phyloP scores from a whole-genome alignment of 805 yeast genomes.

The Lipomyces kockii region DNA sequence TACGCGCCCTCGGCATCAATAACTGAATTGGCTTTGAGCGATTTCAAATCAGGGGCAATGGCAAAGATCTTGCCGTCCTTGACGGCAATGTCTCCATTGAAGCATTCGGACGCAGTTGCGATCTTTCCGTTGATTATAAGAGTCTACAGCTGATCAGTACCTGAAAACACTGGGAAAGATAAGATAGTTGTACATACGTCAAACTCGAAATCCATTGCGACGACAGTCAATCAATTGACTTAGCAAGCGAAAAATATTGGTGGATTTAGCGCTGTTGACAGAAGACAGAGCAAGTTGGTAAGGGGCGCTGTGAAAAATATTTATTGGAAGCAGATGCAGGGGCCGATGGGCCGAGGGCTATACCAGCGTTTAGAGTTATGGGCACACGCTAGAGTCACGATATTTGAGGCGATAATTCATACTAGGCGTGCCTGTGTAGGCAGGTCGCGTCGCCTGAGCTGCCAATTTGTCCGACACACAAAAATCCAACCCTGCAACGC shows the following conservation, averaged over 20 bases:
- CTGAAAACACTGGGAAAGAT: neutral
- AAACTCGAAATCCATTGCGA: slow-evolving; percentile 1
- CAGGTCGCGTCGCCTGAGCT: too few relatives aligned
- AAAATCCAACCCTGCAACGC: too few relatives aligned
- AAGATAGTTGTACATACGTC: neutral
- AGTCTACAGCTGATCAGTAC: slow-evolving; percentile 19
- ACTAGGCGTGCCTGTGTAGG: too few relatives aligned
- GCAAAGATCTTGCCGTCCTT: slow-evolving; percentile 49
- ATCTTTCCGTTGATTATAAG: slow-evolving; percentile 40
- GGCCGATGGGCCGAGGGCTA: neutral
- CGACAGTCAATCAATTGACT: neutral
- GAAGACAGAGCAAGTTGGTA: neutral
- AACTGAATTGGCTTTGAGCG: slow-evolving; percentile 34
- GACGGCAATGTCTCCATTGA: slow-evolving; percentile 48
- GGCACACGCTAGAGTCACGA: neutral
- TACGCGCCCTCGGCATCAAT: slow-evolving; percentile 56
- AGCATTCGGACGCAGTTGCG: slow-evolving; percentile 42
- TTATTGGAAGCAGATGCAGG: neutral
- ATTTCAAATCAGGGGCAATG: slow-evolving; percentile 43
- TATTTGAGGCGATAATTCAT: too few relatives aligned
- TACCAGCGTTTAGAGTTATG: neutral
- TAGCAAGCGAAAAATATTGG: neutral
- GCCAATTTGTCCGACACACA: too few relatives aligned
- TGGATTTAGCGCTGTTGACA: neutral
- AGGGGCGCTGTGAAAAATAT: neutral